Percentiles rank a stretch among this genome's conserved stretches.
Evolutionary conservation across 1,284 basidiomycete species (phyloP).

Genomic region (Microbotryum violaceum): DNA sequence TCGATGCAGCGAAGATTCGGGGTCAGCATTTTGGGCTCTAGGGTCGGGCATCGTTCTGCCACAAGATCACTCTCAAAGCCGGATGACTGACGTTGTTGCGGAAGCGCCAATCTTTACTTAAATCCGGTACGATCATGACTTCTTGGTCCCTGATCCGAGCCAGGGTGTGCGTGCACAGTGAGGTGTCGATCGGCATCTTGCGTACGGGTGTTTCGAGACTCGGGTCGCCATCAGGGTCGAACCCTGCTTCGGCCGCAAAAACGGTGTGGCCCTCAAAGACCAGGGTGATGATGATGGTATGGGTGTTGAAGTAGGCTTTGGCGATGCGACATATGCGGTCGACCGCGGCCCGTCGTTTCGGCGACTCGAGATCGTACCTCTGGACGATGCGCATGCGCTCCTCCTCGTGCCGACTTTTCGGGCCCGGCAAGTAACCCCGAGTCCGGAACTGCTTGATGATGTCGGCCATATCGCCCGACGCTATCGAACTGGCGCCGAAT

Average conservation of each 20-base stretch:
- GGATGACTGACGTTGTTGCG: slow-evolving; percentile 4
- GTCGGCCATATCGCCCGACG: no score
- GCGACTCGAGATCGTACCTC: slow-evolving; percentile 20
- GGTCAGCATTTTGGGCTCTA: neutral
- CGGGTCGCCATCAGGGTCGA: slow-evolving; percentile 9
- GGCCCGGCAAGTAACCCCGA: slow-evolving; percentile 3
- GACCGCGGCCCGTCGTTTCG: slow-evolving; percentile 14
- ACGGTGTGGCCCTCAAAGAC: slow-evolving; percentile 20
- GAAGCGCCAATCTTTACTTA: slow-evolving; percentile 23
- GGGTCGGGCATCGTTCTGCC: neutral
- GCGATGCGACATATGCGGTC: slow-evolving; percentile 23
- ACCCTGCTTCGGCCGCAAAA: slow-evolving; percentile 18
- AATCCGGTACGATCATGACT: slow-evolving; percentile 19
- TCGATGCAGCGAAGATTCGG: no score
- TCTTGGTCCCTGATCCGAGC: slow-evolving; percentile 7
- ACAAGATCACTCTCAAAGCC: neutral
- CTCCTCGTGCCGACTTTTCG: slow-evolving; percentile 1
- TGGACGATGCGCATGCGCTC: slow-evolving; percentile 11
- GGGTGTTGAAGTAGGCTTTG: slow-evolving; percentile 19
- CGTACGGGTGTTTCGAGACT: slow-evolving; percentile 7
- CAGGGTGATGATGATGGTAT: slow-evolving; percentile 16
- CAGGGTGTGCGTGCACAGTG: slow-evolving; percentile 23
- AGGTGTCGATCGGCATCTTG: slow-evolving; percentile 6
- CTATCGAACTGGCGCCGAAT: no score
- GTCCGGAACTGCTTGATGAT: no score